Evolutionary conservation across 768 basidiomycete species (phyloP).

Genomic region (Lentinus brumalis): DNA sequence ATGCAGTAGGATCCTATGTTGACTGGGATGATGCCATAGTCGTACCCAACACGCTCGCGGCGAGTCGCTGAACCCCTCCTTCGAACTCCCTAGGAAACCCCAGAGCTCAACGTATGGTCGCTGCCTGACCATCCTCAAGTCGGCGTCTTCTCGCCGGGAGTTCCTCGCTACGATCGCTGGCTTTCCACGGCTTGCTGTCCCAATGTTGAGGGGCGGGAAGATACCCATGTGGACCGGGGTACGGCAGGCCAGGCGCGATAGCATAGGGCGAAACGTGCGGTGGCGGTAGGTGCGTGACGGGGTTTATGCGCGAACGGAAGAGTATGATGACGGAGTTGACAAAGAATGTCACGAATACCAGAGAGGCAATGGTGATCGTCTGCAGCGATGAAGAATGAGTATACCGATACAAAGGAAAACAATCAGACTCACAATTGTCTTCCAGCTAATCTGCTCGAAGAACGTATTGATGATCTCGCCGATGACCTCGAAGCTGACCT

Average conservation of each 20-base stretch:
- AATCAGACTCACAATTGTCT: slow-evolving; percentile 72
- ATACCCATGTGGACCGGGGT: slow-evolving; percentile 50
- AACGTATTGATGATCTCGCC: slow-evolving; percentile 97
- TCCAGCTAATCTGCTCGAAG: slow-evolving; percentile 97
- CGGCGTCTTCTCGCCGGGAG: slow-evolving; percentile 25
- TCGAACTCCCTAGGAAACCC: not conserved
- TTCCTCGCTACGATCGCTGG: slow-evolving; percentile 5
- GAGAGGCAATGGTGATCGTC: slow-evolving; percentile 75
- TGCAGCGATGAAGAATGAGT: slow-evolving; percentile 27
- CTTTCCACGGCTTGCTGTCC: slow-evolving; percentile 40
- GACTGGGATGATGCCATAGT: not conserved
- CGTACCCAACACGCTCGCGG: not conserved
- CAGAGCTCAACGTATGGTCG: slow-evolving; percentile 23
- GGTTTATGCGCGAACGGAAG: slow-evolving; percentile 66
- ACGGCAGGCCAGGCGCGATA: slow-evolving; percentile 41
- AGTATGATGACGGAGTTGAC: slow-evolving; percentile 79
- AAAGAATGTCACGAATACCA: slow-evolving; percentile 77
- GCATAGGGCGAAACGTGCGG: slow-evolving; percentile 35
- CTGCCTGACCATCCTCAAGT: slow-evolving; percentile 27
- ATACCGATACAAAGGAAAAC: not conserved
- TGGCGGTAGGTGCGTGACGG: slow-evolving; percentile 20
- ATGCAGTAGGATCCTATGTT: not conserved
- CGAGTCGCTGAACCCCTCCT: not conserved
- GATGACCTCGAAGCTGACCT: slow-evolving; percentile 91
- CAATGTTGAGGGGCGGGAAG: slow-evolving; percentile 51